A percentile compares a stretch with the other conserved stretches of the same genome.
Conservation (phyloP, 2,329 filamentous ascomycete genomes). For the Alternaria conjuncta region DNA sequence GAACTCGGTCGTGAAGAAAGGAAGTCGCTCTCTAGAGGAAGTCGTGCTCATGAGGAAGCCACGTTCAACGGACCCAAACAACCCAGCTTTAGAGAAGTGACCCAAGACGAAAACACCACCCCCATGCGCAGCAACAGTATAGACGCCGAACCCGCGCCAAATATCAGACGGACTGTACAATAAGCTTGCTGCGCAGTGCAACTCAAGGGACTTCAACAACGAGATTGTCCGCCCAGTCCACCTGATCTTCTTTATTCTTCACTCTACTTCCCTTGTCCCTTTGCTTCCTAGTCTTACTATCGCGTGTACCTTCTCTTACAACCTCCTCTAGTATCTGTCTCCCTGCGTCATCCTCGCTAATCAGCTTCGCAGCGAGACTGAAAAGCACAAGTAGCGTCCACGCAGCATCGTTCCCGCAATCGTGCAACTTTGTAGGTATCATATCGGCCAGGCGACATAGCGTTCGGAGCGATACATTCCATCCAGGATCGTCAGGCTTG, state of each 20-base stretch:
- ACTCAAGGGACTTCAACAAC: not conserved
- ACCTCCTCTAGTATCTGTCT: not conserved
- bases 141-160: no score
- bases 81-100: no score
- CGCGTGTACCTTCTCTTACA: not conserved
- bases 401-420: not conserved
- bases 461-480: slow-evolving; percentile 10
- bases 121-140: no score
- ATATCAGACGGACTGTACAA: no score
- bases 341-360: not conserved
- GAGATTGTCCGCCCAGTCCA: not conserved
- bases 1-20: no score
- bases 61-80: no score
- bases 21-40: no score
- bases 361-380: slow-evolving; percentile 5
- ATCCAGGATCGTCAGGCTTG: slow-evolving; percentile 7
- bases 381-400: slow-evolving; percentile 10
- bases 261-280: not conserved
- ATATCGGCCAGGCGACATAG: slow-evolving; percentile 5
- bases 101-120: no score
- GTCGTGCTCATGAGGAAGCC: no score
- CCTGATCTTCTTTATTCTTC: not conserved
- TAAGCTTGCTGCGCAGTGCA: not conserved
- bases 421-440: not conserved
- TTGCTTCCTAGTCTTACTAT: not conserved